Conservation (phyloP, 2,329 filamentous ascomycete genomes). For the Colletotrichum euphorbiae region DNA sequence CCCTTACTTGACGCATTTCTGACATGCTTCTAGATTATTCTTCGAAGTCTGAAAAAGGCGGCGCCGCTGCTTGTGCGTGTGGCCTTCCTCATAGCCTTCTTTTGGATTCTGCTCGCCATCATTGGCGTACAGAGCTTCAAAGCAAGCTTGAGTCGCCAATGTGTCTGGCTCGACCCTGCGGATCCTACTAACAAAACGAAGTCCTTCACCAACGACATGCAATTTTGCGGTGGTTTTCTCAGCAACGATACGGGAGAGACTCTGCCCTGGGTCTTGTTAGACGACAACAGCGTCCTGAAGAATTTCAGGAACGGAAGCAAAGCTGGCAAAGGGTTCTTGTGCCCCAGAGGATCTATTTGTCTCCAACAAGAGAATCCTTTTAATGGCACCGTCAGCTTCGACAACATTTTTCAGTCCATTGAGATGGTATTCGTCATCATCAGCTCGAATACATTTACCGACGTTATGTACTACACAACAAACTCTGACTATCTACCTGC, state of each 20-base stretch:
- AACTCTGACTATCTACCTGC: slow-evolving; percentile 91
- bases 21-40: slow-evolving; percentile 74
- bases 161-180: slow-evolving; percentile 78
- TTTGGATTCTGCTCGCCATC: slow-evolving; percentile 97
- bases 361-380: slow-evolving; percentile 83
- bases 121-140: slow-evolving; percentile 98
- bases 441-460: slow-evolving; percentile 96
- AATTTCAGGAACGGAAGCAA: slow-evolving; percentile 63
- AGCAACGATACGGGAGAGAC: slow-evolving; percentile 65
- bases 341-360: slow-evolving; percentile 85
- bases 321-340: slow-evolving; percentile 85
- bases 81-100: slow-evolving; percentile 93
- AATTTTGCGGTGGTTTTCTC: slow-evolving; percentile 90
- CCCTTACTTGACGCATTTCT: slow-evolving; percentile 19
- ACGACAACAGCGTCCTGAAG: slow-evolving; percentile 47
- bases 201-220: slow-evolving; percentile 72
- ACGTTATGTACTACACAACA: slow-evolving; percentile 93
- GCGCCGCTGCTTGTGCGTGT: slow-evolving; percentile 92
- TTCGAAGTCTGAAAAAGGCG: slow-evolving; percentile 94
- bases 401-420: slow-evolving; percentile 91
- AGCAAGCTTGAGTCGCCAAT: slow-evolving; percentile 80
- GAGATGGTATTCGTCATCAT: slow-evolving; percentile 98
- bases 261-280: slow-evolving; percentile 73
- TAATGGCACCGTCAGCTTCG: slow-evolving; percentile 90
- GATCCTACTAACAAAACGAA: slow-evolving; percentile 65